Conservation (phyloP, 768 basidiomycete species). For the Suillus subaureus region DNA sequence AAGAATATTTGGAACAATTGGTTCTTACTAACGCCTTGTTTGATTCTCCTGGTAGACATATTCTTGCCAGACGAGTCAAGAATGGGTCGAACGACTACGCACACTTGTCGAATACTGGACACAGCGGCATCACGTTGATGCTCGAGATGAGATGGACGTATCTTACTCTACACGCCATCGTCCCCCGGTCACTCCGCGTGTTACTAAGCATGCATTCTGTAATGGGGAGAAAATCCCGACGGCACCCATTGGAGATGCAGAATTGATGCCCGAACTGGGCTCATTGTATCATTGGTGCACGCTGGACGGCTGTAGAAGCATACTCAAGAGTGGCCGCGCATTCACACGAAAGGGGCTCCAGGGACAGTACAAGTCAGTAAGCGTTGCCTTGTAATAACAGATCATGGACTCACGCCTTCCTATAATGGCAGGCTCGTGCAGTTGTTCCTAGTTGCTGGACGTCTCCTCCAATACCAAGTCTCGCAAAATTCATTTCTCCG, state of each 20-base stretch:
- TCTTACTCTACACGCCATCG: conserved; percentile 53
- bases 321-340: conserved; percentile 72
- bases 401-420: background rate
- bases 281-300: conserved; percentile 88
- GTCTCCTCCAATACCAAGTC: conserved; percentile 72
- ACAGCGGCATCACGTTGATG: conserved; percentile 71
- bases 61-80: conserved; percentile 65
- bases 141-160: conserved; percentile 79
- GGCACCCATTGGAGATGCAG: conserved; percentile 54
- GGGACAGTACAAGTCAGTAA: conserved; percentile 77
- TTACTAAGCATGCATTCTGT: conserved; percentile 28
- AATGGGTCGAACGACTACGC: conserved; percentile 84
- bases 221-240: conserved; percentile 45
- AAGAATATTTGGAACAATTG: conserved; percentile 18
- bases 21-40: conserved; percentile 5
- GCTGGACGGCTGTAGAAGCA: conserved; percentile 74
- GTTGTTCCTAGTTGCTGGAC: conserved; percentile 73
- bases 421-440: conserved; percentile 56
- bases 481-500: conserved; percentile 60
- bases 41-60: conserved; percentile 49
- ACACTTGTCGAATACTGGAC: conserved; percentile 80
- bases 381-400: background rate
- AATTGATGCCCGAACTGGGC: conserved; percentile 57
- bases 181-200: conserved; percentile 61
- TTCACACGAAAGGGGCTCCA: conserved; percentile 70